Evolutionary conservation across 257 asterid species (phyloP), one percentile per base, ranked within the genome.

Genomic region (Marsdenia floribunda): DNA sequence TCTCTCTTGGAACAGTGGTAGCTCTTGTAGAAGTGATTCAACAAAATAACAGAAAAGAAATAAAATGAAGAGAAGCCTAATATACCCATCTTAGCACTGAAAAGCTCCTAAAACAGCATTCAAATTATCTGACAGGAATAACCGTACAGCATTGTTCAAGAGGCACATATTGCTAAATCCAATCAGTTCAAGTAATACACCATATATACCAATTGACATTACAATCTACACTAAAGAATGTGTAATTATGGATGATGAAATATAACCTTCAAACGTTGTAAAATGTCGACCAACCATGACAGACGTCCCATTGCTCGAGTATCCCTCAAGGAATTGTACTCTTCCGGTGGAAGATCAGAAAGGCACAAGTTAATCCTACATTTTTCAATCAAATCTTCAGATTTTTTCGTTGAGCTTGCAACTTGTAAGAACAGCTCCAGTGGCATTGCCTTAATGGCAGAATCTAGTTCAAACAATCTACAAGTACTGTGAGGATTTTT

Each of bases 371-470:
- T 91, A 49, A 74, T 83, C 81, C 84, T 86, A 81, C 93, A 87
- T 84, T 88, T 91, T 86, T 88, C 91, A 22, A 84, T 79, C 84
- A 87, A 74, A 78, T 89, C 90, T 82, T 89, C 95, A 70, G 81
- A 75, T 78, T 85, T 90, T 79, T 92, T 80, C 61, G 88, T 79
- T 80, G 93, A 94, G 65, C 99, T 97, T 8, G 88, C 93, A 75
- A 90, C 88, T 82, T 94, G 94, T 81, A 90, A 85, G 87, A 90
- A 94, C 85, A 92, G 81, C 82, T 89, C 92, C 75, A 94, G 90
- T 19, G 96, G 93, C 96, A 94, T 89, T 76, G 90, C 86, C 83
- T 83, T 90, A 70, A 87, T 80, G 79, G 95, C 92, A 77, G 75
- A 81, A 77, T 89, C 88, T 81, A 89, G 79, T 69, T 91, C 90